Evolutionary conservation across 371 early-diverging fungal species (phyloP), one percentile per base, ranked within the genome.

Genomic region (Apophysomyces elegans): DNA sequence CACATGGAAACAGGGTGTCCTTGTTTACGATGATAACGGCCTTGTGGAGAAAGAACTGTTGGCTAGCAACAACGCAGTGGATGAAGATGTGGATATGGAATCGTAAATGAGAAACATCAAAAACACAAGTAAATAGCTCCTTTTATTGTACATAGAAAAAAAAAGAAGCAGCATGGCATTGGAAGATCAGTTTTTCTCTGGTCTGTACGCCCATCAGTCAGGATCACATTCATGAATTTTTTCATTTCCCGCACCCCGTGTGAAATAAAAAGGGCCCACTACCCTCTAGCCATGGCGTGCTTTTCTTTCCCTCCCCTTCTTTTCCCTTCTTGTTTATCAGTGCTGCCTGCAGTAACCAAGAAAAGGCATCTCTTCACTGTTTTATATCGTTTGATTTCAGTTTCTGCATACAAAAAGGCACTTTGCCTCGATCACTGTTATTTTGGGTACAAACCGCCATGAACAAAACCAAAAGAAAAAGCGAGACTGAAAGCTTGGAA

Each of bases 1-100:
- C 6, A 75, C 87, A 26, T 95, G 94, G 95, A 95, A 94, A 63
- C 88, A 88, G 57, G 91, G 92, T 43, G 88, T 86, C 1, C 76
- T 95, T 16, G 93, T 95, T 0, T 93, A 93, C 58, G 95, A 95
- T 73, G 95, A 94, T 61, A 91, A 89, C 11, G 94, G 94, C 2
- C 67, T 80, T 39, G 94, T 95, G 4, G 83, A 80, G 47, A 70
- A 73, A 36, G 83, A 71, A 50, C 39, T 80, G n/a, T 45, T 69
- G 47, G 66, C 66, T 37, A 54, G 32, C 32, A 26, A 58, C 9
- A 60, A 72, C 13, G 56, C 37, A 32, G 59, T 38, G 21, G 62
- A 65, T 12, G 69, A 73, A 46, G 69, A 73, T 50, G 64, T 73
- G 50, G 73, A 69, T 21, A 73, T 67, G 69, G 65, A 69, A 6